Evolutionary conservation across 2,329 filamentous ascomycete genomes (phyloP), one percentile per base, ranked within the genome.

Genomic region (Trichoderma brevicompactum): DNA sequence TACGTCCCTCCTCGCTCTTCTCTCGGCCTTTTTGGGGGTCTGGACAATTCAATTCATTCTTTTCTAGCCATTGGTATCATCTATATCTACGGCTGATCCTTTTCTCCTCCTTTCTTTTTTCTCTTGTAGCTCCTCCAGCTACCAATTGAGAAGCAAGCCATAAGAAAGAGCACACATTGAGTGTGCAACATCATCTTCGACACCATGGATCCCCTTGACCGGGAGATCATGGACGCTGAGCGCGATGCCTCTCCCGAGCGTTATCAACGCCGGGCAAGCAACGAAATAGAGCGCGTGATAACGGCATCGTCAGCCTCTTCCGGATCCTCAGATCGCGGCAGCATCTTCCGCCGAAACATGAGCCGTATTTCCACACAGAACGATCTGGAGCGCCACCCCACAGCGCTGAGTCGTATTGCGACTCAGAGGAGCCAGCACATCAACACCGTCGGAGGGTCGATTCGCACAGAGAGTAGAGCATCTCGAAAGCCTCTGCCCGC

Each of bases 401-500:
- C 89, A 8, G 88, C 85, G 62, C 80, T 94, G 66, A 87, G 85
- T 74, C 85, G 91, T 43, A 92, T 94, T 68, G 84, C 89, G 52
- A 92, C 91, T 4, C 84, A 87, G 41, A 80, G 85, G 56, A 89
- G 87, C 69, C 90, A 93, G 75, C 90, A 93, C 75, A 86, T 82
- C 68, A 83, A 79, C 62, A 94, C 91, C 2, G 90, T 94, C n/a
- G 91, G 91, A 67, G 77, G 79, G 23, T 72, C 72, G 32, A 34
- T 74, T 23, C 72, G 73, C 49, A 76, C 75, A 68, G 72, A 72
- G 63, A 79, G 76, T 56, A 79, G 84, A 55, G 80, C 85, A 55
- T 86, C 81, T 5, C 80, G 74, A 63, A 87, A 79, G 72, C 87
- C 89, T 0, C 73, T 93, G 64, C 91, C 91, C 1, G 77, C 79